A percentile compares a stretch with the other conserved stretches of the same genome.
Evolutionary conservation across 495 filamentous ascomycete genomes (phyloP).

Genomic region (Oidiodendron maius): DNA sequence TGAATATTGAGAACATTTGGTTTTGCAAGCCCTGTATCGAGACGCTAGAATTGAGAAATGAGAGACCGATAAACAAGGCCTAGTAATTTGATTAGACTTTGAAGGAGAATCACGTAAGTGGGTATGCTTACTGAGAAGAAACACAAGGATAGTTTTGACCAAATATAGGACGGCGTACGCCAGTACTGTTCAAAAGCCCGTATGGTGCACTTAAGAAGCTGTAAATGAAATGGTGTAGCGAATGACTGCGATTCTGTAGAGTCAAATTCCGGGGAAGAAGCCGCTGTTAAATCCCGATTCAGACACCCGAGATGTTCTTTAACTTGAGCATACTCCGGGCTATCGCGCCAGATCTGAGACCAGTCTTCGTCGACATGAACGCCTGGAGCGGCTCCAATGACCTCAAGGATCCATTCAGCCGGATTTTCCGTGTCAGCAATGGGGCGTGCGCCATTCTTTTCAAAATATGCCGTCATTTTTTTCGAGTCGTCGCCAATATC

Average conservation of each 20-base stretch:
- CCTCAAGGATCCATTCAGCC: slow-evolving; percentile 77
- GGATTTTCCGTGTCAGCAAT: slow-evolving; percentile 54
- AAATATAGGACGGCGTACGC: slow-evolving; percentile 16
- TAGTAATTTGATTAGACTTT: too few species aligned
- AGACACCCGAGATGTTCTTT: slow-evolving; percentile 27
- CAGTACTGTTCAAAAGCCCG: not conserved
- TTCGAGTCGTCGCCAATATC: slow-evolving; percentile 59
- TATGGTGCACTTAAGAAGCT: slow-evolving; percentile 63
- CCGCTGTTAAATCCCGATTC: slow-evolving; percentile 41
- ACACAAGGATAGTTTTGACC: slow-evolving; percentile 11
- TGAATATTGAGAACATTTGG: slow-evolving; percentile 82
- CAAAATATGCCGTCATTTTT: slow-evolving; percentile 59
- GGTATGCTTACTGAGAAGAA: slow-evolving; percentile 61
- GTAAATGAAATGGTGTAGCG: slow-evolving; percentile 32
- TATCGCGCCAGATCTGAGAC: slow-evolving; percentile 60
- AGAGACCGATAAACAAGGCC: slow-evolving; percentile 80
- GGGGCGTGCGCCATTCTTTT: slow-evolving; percentile 40
- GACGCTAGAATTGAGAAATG: slow-evolving; percentile 69
- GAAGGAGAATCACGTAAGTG: too few species aligned
- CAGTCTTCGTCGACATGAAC: not conserved
- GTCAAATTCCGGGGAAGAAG: slow-evolving; percentile 18
- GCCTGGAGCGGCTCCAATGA: not conserved
- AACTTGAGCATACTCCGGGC: slow-evolving; percentile 61
- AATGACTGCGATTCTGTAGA: slow-evolving; percentile 1
- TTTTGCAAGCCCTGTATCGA: slow-evolving; percentile 77